Conservation (phyloP, 2,329 filamentous ascomycete species). For the Bertia moriformis region DNA sequence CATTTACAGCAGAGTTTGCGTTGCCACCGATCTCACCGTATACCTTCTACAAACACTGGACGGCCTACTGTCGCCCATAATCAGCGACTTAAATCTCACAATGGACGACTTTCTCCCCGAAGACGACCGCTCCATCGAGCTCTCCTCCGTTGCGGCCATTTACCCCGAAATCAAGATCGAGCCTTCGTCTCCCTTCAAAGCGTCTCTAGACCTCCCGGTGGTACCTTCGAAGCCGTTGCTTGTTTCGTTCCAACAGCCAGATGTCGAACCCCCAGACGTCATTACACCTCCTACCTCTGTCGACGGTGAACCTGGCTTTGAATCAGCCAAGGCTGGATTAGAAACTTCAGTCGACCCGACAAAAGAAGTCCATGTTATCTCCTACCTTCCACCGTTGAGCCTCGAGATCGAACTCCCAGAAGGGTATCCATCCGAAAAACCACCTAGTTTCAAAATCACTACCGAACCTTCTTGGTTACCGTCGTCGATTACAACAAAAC, state of each 20-base stretch:
- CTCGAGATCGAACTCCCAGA: slow-evolving; percentile 34
- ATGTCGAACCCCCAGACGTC: slow-evolving; percentile 15
- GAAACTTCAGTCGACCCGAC: too few species aligned
- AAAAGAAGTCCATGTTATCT: slow-evolving; percentile 27
- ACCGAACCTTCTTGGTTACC: slow-evolving; percentile 38
- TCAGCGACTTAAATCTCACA: too few species aligned
- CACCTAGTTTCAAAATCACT: slow-evolving; percentile 31
- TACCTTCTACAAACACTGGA: too few species aligned
- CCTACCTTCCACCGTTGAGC: slow-evolving; percentile 38
- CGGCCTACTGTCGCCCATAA: too few species aligned
- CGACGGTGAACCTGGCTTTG: slow-evolving; percentile 9
- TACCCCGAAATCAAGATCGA: slow-evolving; percentile 42
- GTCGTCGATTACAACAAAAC: slow-evolving; percentile 19
- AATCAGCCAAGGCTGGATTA: slow-evolving; percentile 6
- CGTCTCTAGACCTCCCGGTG: slow-evolving; percentile 38
- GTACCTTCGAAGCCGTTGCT: slow-evolving; percentile 34
- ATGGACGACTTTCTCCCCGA: slow-evolving; percentile 19
- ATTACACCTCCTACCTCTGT: slow-evolving; percentile 24
- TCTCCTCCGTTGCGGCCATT: slow-evolving; percentile 43
- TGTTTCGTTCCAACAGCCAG: slow-evolving; percentile 19
- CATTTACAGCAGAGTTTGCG: too few species aligned
- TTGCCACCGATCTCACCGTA: too few species aligned
- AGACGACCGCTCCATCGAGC: slow-evolving; percentile 44
- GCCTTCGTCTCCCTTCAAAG: slow-evolving; percentile 25
- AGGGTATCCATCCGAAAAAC: slow-evolving; percentile 34